A percentile compares a stretch with the other conserved stretches of the same genome.
phyloP scores from a whole-genome alignment of 345 rosid species.

The Citrus mangshanensis region DNA sequence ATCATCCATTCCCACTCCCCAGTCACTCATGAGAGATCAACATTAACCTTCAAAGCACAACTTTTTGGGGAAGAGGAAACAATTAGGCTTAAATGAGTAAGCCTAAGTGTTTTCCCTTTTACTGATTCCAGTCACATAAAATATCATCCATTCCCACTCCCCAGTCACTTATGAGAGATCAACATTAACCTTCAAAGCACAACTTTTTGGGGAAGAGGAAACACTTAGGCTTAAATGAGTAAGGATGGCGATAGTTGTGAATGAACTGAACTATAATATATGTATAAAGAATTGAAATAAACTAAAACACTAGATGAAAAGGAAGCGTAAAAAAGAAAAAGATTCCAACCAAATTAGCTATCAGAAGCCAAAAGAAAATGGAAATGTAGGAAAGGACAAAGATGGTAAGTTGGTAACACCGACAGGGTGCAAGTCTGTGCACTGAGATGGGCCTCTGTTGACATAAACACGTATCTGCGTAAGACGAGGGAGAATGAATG shows the following conservation, averaged over 20 bases:
- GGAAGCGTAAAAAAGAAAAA: constrained; percentile 3
- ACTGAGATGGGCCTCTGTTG: constrained; percentile 26
- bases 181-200: constrained; percentile 3
- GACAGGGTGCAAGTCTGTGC: constrained; percentile 22
- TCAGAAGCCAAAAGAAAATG: constrained; percentile 15
- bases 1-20: constrained; percentile 8
- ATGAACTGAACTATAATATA: not conserved
- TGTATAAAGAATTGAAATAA: not conserved
- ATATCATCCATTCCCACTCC: constrained; percentile 10
- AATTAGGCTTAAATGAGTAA: constrained; percentile 17
- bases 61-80: constrained; percentile 15
- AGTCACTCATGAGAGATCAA: not conserved
- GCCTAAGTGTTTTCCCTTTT: not conserved
- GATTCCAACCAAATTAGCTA: constrained; percentile 27
- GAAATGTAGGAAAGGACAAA: constrained; percentile 27
- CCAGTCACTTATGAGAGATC: not conserved
- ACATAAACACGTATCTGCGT: constrained; percentile 27
- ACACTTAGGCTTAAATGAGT: constrained; percentile 17
- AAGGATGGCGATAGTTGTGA: constrained; percentile 19
- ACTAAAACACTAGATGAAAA: constrained; percentile 19
- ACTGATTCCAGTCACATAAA: constrained; percentile 1
- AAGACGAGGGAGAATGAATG: constrained; percentile 39
- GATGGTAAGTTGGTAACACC: constrained; percentile 11
- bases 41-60: not conserved
- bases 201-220: constrained; percentile 13